Evolutionary conservation across 2,329 filamentous ascomycete species (phyloP).

Genomic region (Monosporascus sp.): DNA sequence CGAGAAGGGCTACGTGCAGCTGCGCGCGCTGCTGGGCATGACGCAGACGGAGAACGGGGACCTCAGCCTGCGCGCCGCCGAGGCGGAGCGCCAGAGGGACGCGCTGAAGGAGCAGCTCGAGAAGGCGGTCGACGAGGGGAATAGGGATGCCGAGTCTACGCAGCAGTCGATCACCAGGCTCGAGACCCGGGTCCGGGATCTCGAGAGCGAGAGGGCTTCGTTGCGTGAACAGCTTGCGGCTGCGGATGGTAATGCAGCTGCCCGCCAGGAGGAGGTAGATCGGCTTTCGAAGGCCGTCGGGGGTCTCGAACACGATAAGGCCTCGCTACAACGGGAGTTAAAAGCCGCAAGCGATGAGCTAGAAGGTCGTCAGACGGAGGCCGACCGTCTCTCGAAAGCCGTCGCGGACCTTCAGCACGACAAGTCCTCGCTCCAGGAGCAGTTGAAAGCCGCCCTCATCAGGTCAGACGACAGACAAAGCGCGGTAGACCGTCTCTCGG

Average conservation of each 20-base stretch:
- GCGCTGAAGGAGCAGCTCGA: not conserved
- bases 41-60: not conserved
- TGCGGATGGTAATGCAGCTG: too few species aligned
- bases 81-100: not conserved
- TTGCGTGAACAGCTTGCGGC: too few species aligned
- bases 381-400: too few species aligned
- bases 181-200: too few species aligned
- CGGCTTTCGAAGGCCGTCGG: too few species aligned
- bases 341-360: too few species aligned
- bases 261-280: too few species aligned
- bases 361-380: too few species aligned
- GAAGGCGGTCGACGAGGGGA: not conserved
- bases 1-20: not conserved
- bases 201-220: too few species aligned
- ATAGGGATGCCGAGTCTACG: not conserved
- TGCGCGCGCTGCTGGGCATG: not conserved
- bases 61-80: not conserved
- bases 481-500: not conserved
- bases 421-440: not conserved
- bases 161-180: not conserved
- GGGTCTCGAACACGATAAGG: too few species aligned
- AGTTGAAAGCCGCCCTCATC: not conserved
- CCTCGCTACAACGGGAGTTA: too few species aligned
- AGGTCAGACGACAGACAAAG: not conserved
- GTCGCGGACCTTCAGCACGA: too few species aligned